These are phyloP conservation scores for Coemansia aciculifera DNA, from an alignment of 192 early-diverging fungal genomes.

Conservation along the genomic window DNA sequence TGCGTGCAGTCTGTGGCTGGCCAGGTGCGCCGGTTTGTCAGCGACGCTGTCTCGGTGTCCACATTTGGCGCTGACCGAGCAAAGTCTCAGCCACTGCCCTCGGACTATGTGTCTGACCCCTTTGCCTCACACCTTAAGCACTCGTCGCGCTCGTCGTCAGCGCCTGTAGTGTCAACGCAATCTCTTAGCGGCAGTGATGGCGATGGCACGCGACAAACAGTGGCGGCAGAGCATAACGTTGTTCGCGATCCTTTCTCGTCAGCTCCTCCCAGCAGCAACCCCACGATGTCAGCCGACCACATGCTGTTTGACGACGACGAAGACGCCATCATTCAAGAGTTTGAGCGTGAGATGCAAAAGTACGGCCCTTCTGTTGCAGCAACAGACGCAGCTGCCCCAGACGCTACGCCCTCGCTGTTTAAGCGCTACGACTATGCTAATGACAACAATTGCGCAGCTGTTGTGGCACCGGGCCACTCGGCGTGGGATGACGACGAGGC, in stretches of 20 bases:
- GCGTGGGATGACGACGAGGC: conserved; percentile 23
- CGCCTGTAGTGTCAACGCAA: not conserved
- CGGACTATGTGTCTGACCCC: conserved; percentile 37
- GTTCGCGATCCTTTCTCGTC: conserved; percentile 48
- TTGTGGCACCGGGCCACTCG: conserved; percentile 8
- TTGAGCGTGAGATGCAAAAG: conserved; percentile 56
- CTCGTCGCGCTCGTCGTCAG: conserved; percentile 4
- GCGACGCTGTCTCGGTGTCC: conserved; percentile 33
- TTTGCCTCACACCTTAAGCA: conserved; percentile 23
- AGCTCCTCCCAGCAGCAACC: not conserved
- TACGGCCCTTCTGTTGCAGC: conserved; percentile 7
- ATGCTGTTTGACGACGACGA: conserved; percentile 55
- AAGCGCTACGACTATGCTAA: conserved; percentile 12
- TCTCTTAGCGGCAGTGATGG: not conserved
- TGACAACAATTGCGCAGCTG: conserved; percentile 2
- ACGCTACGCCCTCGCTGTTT: not conserved
- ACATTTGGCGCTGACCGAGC: conserved; percentile 23
- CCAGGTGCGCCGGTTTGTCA: conserved; percentile 48
- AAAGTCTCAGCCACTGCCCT: conserved; percentile 14
- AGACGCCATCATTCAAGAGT: conserved; percentile 53
- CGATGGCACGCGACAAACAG: not conserved
- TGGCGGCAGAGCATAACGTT: conserved; percentile 12
- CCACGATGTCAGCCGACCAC: conserved; percentile 21
- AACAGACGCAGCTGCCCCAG: not conserved
- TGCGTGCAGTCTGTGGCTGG: conserved; percentile 52